These are phyloP conservation scores for Neonectria punicea DNA, from an alignment of 2,329 filamentous ascomycete genomes.

Conservation along the genomic window DNA sequence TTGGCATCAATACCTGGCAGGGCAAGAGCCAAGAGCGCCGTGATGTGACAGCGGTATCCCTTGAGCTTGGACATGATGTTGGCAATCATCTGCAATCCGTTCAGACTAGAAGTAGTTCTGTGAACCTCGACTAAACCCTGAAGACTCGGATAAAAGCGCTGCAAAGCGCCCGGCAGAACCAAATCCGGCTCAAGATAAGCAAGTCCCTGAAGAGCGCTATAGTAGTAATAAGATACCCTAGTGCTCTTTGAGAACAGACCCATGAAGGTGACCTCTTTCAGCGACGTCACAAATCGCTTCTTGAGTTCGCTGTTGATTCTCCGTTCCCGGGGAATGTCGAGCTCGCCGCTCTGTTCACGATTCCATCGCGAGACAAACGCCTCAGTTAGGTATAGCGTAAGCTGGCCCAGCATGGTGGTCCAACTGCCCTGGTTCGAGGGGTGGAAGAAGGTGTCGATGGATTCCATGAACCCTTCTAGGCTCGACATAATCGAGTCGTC, in stretches of 20 bases:
- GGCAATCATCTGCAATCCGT: constrained; percentile 90
- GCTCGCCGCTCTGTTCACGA: constrained; percentile 90
- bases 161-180: constrained; percentile 90
- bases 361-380: constrained; percentile 99
- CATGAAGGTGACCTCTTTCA: constrained; percentile 97
- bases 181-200: constrained; percentile 91
- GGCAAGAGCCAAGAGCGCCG: constrained; percentile 89
- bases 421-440: constrained; percentile 94
- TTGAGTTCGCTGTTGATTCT: constrained; percentile 84
- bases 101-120: constrained; percentile 91
- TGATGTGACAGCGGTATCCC: constrained; percentile 96
- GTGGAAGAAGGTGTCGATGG: constrained; percentile 98
- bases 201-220: constrained; percentile 88
- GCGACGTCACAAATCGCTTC: constrained; percentile 85
- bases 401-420: constrained; percentile 89
- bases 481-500: constrained; percentile 83
- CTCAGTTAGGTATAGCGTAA: constrained; percentile 92
- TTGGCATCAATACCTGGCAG: constrained; percentile 97
- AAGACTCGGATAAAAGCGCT: constrained; percentile 96
- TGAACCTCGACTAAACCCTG: constrained; percentile 98
- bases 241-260: constrained; percentile 96
- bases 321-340: constrained; percentile 84
- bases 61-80: constrained; percentile 92
- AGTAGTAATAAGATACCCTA: constrained; percentile 90
- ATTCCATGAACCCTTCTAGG: constrained; percentile 91